Base-by-base conservation (phyloP, 768 basidiomycete species). In the Guyanaporus albipodus region DNA sequence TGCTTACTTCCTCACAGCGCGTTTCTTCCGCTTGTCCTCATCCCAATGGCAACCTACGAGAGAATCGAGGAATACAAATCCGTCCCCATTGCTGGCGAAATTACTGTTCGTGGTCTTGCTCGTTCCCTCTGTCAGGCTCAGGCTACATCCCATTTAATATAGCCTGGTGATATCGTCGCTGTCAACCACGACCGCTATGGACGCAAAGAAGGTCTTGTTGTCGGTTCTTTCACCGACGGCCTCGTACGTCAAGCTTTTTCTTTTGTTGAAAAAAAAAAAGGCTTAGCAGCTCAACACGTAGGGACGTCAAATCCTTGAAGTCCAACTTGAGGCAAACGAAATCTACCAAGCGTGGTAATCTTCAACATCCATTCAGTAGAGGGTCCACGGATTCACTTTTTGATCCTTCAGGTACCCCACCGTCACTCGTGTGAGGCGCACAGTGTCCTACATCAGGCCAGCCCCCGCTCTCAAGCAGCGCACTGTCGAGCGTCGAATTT, bases 111-210 rank as follows among this genome's bases (percentile, higher is more conserved):
- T 59, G 22, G 1, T 38, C 4, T 32, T 42, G 18, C 8, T 32
- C 38, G 27, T 9, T 48, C 38, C n/a, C n/a, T n/a, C n/a, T n/a
- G n/a, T n/a, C n/a, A n/a, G n/a, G n/a, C n/a, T n/a, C n/a, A n/a
- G n/a, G n/a, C n/a, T n/a, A n/a, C n/a, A n/a, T n/a, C n/a, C n/a
- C n/a, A n/a, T n/a, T n/a, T n/a, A n/a, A n/a, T n/a, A n/a, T 46
- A 88, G 85, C 78, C 87, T 44, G 89, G 88, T 50, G 89, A 91
- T 64, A 74, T 90, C 61, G 88, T 91, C 66, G 74, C 85, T 46
- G 83, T 91, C 59, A 75, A 80, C 58, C 77, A 87, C 60, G 79
- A 79, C 31, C 42, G 67, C 24, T 74, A 75, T 49, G 85, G 83
- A 56, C 73, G 78, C 52, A 79, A 75, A 59, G 89, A 93, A 62